Evolutionary conservation across 2,329 filamentous ascomycete genomes (phyloP), one percentile per base, ranked within the genome.

Genomic region (Emericellopsis atlantica): DNA sequence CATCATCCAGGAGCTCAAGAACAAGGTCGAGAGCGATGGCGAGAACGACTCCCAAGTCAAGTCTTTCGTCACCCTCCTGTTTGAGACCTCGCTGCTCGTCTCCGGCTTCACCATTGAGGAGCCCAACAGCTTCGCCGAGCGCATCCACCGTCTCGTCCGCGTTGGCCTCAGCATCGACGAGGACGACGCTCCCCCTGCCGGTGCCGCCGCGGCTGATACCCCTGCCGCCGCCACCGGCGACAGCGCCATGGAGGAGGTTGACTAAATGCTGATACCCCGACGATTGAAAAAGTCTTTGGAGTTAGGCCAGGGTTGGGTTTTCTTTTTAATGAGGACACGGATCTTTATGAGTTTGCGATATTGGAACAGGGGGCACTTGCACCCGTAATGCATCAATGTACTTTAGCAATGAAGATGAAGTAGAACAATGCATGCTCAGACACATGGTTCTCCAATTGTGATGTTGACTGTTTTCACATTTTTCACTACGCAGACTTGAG

Each of bases 71-170:
- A 89, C 94, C 71, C 84, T 98, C 43, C 83, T 98, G 55, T 98
- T 92, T 70, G 92, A 98, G 82, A 98, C 92, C 53, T 96, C 92
- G 34, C 84, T 98, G 46, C 79, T 98, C 45, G 92, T 96, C 60
- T 96, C 92, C 54, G 92, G 92, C 58, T 98, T 98, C 84, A 96
- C 92, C 65, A 96, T 98, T 56, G 92, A 98, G 46, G 92, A 98
- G 79, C 92, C 92, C 49, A 87, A 92, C 54, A 84, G 86, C 68
- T 98, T 96, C 65, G 88, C 92, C 51, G 89, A 95, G 78, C 90
- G 92, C 65, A 96, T 98, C 65, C 90, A 98, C 85, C 95, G 95
- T 84, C 88, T 98, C 51, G 89, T 98, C 51, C 93, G 90, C 54
- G 82, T 98, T 48, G 92, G 92, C 55, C 75, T 98, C 62, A 95